Evolutionary conservation across 2,329 filamentous ascomycete species (phyloP), one percentile per base, ranked within the genome.

Genomic region (Ceratocystis papillata): DNA sequence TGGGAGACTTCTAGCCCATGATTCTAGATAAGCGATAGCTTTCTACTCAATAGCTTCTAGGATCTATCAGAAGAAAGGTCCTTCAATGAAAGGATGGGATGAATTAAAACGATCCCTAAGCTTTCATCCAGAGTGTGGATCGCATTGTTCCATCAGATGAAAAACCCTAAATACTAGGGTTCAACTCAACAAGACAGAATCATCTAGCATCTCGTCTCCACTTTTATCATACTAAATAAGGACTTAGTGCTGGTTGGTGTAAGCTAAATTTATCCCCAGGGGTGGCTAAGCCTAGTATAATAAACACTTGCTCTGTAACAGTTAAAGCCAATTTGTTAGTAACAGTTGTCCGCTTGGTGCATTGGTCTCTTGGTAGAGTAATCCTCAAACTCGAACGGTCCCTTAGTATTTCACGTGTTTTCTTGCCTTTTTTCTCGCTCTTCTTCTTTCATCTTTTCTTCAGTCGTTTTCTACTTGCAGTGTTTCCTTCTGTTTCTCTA

Each of bases 151-250:
- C 10, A 41, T 41, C 37, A 12, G 37, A 41, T 41, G 8, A 6
- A 4, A 4, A 12, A 41, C 8, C 8, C 10, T 12, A n/a, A 50
- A 12, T 10, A 1, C 10, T 41, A 41, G 37, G 37, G 37, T 41
- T 12, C 1, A 7, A 10, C 30, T 3, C 8, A 12, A 4, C 37
- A 41, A 12, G 37, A 41, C 37, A 41, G 41, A 63, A 28, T 28
- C 44, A 63, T 63, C 53, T 57, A 57, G 53, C 17, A 20, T 33
- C 4, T 33, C 2, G n/a, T 45, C 45, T n/a, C 61, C 61, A 28
- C 45, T 50, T 63, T 63, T 63, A n/a, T 25, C 53, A 46, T 8
- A 37, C 53, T 17, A 59, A 59, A 59, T 59, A 59, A 30, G 37
- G 37, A 41, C 37, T 41, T 41, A 4, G 37, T 41, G 37, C 37